Evolutionary conservation across 331 rosid species (phyloP).

Genomic region (Malus hybrid): DNA sequence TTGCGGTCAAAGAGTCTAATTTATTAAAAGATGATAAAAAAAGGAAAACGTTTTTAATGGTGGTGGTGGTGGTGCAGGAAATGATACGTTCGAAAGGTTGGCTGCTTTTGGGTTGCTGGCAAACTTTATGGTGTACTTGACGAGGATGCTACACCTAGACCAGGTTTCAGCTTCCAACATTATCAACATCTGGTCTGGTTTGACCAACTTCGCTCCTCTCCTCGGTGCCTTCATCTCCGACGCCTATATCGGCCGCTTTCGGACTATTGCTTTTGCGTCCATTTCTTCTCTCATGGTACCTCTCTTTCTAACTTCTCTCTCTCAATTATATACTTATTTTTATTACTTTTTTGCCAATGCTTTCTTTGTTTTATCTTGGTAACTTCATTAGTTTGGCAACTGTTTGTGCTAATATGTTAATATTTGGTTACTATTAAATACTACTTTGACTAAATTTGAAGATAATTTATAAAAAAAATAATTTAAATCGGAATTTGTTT

Average conservation of each 20-base stretch:
- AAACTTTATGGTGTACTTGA: slow-evolving; percentile 74
- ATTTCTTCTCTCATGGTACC: slow-evolving; percentile 52
- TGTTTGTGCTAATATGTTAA: neutral
- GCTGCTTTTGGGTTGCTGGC: slow-evolving; percentile 67
- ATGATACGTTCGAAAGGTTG: slow-evolving; percentile 80
- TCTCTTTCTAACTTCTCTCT: neutral
- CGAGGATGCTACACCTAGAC: slow-evolving; percentile 50
- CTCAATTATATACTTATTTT: neutral
- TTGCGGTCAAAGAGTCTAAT: neutral
- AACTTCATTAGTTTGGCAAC: neutral
- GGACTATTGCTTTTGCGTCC: slow-evolving; percentile 63
- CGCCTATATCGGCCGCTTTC: slow-evolving; percentile 63
- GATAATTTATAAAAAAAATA: no score
- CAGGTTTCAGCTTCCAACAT: slow-evolving; percentile 64
- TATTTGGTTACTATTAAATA: no score
- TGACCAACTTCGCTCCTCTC: slow-evolving; percentile 56
- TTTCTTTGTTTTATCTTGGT: no score
- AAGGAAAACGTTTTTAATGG: neutral
- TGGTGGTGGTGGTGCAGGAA: slow-evolving; percentile 36
- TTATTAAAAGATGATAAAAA: neutral
- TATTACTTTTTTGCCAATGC: neutral
- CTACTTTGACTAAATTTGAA: no score
- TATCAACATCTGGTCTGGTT: slow-evolving; percentile 54
- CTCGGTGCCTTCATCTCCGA: slow-evolving; percentile 85
- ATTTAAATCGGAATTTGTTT: no score